Conservation (phyloP, 371 early-diverging fungal species). For the Umbelopsis sp. region DNA sequence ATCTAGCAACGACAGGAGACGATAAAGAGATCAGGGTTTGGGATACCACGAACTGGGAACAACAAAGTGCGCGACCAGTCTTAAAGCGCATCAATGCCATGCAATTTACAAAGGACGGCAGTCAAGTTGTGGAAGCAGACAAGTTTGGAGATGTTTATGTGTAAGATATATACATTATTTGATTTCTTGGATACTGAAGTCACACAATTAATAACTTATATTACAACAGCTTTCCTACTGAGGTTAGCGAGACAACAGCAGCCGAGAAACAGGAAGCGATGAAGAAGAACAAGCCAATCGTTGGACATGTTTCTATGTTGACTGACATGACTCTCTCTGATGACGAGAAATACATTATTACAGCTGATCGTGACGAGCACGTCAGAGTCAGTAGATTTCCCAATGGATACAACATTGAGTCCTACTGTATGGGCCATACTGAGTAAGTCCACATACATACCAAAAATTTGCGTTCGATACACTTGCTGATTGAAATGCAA, state of each 20-base stretch:
- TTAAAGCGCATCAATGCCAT: slow-evolving; percentile 73
- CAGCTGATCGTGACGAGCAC: slow-evolving; percentile 97
- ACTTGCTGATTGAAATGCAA: slow-evolving; percentile 15
- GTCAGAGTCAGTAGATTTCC: slow-evolving; percentile 91
- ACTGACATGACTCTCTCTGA: slow-evolving; percentile 78
- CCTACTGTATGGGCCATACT: slow-evolving; percentile 91
- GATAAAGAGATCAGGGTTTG: slow-evolving; percentile 75
- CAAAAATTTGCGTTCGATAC: background rate
- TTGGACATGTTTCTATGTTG: slow-evolving; percentile 95
- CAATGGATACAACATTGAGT: slow-evolving; percentile 84
- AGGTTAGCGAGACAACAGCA: slow-evolving; percentile 20
- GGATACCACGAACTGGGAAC: slow-evolving; percentile 66
- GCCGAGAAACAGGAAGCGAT: slow-evolving; percentile 30
- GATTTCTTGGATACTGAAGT: background rate
- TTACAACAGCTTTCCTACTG: slow-evolving; percentile 35
- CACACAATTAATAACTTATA: no score
- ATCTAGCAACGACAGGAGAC: slow-evolving; percentile 69
- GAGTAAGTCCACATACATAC: slow-evolving; percentile 54
- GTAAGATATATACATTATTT: slow-evolving; percentile 33
- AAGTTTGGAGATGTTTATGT: slow-evolving; percentile 95
- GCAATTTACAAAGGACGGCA: slow-evolving; percentile 62
- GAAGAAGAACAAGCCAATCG: slow-evolving; percentile 62
- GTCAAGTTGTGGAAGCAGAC: slow-evolving; percentile 79
- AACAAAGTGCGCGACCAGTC: slow-evolving; percentile 51
- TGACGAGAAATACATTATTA: slow-evolving; percentile 73